A percentile compares a stretch with the other conserved stretches of the same genome.
phyloP scores from a whole-genome alignment of 2,329 filamentous ascomycete genomes.

The Raffaelea deltoideospora region DNA sequence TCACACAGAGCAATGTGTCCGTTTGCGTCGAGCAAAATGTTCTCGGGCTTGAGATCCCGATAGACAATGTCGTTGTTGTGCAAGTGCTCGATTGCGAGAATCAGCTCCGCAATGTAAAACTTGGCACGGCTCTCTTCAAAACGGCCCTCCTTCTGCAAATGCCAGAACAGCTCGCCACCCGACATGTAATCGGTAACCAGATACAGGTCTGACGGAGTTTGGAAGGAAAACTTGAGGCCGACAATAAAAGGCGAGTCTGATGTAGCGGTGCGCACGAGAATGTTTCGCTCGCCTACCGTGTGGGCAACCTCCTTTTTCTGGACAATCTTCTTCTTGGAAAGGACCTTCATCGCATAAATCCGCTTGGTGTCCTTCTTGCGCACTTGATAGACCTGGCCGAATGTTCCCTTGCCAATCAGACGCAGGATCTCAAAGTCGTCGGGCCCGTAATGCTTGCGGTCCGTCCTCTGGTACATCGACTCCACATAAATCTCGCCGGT shows the following conservation, averaged over 20 bases:
- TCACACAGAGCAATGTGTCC: conserved; percentile 96
- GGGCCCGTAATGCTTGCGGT: conserved; percentile 84
- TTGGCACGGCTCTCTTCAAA: conserved; percentile 92
- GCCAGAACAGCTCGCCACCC: conserved; percentile 95
- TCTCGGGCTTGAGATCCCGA: conserved; percentile 92
- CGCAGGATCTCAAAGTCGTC: conserved; percentile 93
- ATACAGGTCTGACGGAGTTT: conserved; percentile 91
- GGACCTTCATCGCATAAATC: conserved; percentile 98
- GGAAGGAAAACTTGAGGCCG: conserved; percentile 95
- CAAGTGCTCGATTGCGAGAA: conserved; percentile 84
- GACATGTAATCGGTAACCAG: conserved; percentile 99
- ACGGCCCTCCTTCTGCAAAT: conserved; percentile 89
- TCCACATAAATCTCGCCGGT: conserved; percentile 85
- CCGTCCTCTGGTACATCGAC: conserved; percentile 70
- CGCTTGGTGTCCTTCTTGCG: conserved; percentile 90
- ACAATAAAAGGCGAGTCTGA: conserved; percentile 96
- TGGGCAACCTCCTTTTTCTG: conserved; percentile 99
- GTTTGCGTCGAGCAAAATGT: conserved; percentile 91
- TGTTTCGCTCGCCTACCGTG: conserved; percentile 92
- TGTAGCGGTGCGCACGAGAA: conserved; percentile 88
- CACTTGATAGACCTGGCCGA: conserved; percentile 96
- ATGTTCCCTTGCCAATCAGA: conserved; percentile 94
- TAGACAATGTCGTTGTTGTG: conserved; percentile 98
- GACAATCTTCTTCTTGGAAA: conserved; percentile 98
- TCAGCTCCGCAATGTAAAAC: conserved; percentile 97